Conservation (phyloP, 495 filamentous ascomycete genomes). For the Immersiella caudata region DNA sequence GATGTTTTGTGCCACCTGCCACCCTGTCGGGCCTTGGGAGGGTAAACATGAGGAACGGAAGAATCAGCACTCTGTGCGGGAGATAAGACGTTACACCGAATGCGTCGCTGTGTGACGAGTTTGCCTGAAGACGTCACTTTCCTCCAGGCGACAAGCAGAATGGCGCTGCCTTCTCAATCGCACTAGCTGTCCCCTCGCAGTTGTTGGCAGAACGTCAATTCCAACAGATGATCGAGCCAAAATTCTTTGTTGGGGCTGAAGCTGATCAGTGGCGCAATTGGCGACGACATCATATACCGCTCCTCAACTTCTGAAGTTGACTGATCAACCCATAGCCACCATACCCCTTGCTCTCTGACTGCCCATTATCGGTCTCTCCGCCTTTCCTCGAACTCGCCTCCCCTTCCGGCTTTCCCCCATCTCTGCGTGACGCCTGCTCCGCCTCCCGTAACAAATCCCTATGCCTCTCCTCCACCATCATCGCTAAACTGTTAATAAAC, state of each 20-base stretch:
- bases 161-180: too few relatives aligned
- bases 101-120: neutral
- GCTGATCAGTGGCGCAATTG: neutral
- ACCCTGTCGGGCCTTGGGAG: neutral
- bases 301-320: constrained; percentile 76
- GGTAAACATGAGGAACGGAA: neutral
- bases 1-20: neutral
- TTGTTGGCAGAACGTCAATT: too few relatives aligned
- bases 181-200: too few relatives aligned
- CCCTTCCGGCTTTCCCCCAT: constrained; percentile 5
- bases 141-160: too few relatives aligned
- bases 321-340: constrained; percentile 77
- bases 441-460: constrained; percentile 58
- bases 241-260: neutral
- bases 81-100: neutral
- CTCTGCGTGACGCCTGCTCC: constrained; percentile 37
- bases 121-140: neutral
- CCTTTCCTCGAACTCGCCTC: constrained; percentile 26
- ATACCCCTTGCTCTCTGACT: constrained; percentile 41
- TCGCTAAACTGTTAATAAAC: constrained; percentile 78
- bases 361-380: constrained; percentile 20
- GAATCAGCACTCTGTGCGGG: neutral
- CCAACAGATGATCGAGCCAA: too few relatives aligned
- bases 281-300: constrained; percentile 57
- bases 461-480: constrained; percentile 60